Percentiles rank a stretch among this genome's conserved stretches.
Conservation (phyloP, 1,139 yeast genomes). For the Zhuliangozyma blackwelliae region DNA sequence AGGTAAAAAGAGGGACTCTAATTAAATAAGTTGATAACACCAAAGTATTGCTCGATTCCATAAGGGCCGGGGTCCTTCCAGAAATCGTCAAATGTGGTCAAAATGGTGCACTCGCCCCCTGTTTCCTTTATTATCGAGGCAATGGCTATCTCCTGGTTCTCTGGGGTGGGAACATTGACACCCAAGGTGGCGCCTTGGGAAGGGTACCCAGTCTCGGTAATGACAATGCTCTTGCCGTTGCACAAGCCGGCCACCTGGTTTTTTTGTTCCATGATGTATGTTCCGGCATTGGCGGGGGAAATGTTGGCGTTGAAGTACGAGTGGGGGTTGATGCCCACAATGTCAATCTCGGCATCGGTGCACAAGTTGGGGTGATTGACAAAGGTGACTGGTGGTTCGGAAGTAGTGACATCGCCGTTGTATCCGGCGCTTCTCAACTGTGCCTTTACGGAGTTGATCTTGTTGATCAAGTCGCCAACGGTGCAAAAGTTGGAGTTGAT, state of each 20-base stretch:
- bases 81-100: constrained; percentile 72
- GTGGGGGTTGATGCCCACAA: constrained; percentile 83
- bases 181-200: constrained; percentile 70
- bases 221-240: constrained; percentile 44
- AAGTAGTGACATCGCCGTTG: constrained; percentile 71
- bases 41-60: constrained; percentile 84
- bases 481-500: constrained; percentile 57
- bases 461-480: constrained; percentile 54
- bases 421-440: constrained; percentile 65
- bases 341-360: constrained; percentile 61
- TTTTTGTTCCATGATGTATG: constrained; percentile 64
- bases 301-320: constrained; percentile 69
- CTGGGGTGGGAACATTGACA: constrained; percentile 61
- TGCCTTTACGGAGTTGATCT: constrained; percentile 60
- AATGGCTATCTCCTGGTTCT: constrained; percentile 70
- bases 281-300: constrained; percentile 65
- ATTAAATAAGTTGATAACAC: constrained; percentile 48
- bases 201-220: constrained; percentile 92
- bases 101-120: constrained; percentile 60
- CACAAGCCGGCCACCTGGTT: constrained; percentile 49
- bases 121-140: constrained; percentile 52
- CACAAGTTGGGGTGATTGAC: constrained; percentile 64
- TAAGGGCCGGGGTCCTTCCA: constrained; percentile 89
- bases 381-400: constrained; percentile 83
- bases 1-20: too few species aligned